A percentile compares a stretch with the other conserved stretches of the same genome.
phyloP scores from a whole-genome alignment of 2,329 filamentous ascomycete species.

The Tolypocladium pustulatum region DNA sequence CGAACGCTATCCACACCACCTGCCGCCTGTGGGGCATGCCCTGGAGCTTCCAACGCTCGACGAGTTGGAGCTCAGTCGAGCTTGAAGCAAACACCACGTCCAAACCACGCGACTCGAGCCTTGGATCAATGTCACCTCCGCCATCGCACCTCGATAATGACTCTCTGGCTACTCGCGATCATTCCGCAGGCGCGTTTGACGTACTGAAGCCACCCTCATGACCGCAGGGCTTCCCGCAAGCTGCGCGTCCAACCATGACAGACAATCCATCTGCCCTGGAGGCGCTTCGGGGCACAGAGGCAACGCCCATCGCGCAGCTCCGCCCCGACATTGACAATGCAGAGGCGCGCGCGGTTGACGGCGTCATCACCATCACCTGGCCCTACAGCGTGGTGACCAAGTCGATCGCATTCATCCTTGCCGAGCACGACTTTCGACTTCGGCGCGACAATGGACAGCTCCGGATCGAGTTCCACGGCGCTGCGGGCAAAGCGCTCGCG shows the following conservation, averaged over 20 bases:
- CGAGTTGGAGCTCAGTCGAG: not conserved
- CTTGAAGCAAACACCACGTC: not conserved
- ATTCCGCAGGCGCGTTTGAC: not conserved
- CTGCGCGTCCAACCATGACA: constrained; percentile 1
- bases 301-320: constrained; percentile 46
- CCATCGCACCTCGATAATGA: not conserved
- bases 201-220: not conserved
- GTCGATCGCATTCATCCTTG: constrained; percentile 68
- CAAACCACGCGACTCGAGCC: not conserved
- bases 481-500: constrained; percentile 59
- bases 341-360: constrained; percentile 43
- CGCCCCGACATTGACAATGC: constrained; percentile 33
- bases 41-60: not conserved
- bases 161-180: not conserved
- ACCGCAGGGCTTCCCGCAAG: not conserved
- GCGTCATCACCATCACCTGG: constrained; percentile 78
- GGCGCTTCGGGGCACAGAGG: constrained; percentile 16
- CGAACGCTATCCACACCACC: not conserved
- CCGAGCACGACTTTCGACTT: constrained; percentile 74
- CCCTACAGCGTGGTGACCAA: constrained; percentile 73
- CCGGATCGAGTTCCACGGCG: constrained; percentile 62
- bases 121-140: not conserved
- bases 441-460: constrained; percentile 72
- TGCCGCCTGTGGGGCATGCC: not conserved
- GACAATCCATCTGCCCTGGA: constrained; percentile 5